Evolutionary conservation across 2,329 filamentous ascomycete species (phyloP), one percentile per base, ranked within the genome.

Genomic region (Hortaea werneckii): DNA sequence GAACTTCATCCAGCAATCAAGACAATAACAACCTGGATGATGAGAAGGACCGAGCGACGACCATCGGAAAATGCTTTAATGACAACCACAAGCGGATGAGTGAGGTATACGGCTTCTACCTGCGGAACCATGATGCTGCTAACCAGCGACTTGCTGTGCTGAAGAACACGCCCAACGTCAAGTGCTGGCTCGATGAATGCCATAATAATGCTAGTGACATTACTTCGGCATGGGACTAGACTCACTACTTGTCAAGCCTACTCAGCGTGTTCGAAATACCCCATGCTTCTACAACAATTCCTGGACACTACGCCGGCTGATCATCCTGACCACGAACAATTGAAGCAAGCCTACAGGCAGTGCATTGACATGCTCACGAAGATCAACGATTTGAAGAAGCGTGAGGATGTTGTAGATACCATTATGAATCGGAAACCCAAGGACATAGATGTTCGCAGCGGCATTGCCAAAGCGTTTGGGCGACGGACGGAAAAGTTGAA

Each of bases 231-330:
- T 98, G 92, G 92, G 86, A 94, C 67, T 98, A 50, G 89, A 95
- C 64, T 94, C 92, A 0, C 73, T 98, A n/a, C 77, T 98, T 13
- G 90, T 98, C 61, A 98, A 98, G 66, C 92, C 92, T 1, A 89
- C 94, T 64, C 92, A 98, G 67, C 80, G 92, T 41, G 83, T 96
- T 82, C 90, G 30, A 95, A 95, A 60, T 98, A 96, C 60, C 88
- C 88, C 3, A 81, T 95, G 40, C 73, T 98, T 37, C 78, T 98
- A 39, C 79, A 81, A 30, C 82, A 88, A 46, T 72, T 98, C 8
- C 72, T 94, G 26, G 81, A 88, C 51, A 78, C 83, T 46, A 96
- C 90, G 0, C 83, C 86, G 0, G 67, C 75, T 7, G 82, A 88
- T 51, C 92, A 98, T 60, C 89, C 90, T 0, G 92, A 98, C 64